Base-by-base conservation (phyloP, 2,329 filamentous ascomycete genomes). In the Pyrenophora seminiperda region DNA sequence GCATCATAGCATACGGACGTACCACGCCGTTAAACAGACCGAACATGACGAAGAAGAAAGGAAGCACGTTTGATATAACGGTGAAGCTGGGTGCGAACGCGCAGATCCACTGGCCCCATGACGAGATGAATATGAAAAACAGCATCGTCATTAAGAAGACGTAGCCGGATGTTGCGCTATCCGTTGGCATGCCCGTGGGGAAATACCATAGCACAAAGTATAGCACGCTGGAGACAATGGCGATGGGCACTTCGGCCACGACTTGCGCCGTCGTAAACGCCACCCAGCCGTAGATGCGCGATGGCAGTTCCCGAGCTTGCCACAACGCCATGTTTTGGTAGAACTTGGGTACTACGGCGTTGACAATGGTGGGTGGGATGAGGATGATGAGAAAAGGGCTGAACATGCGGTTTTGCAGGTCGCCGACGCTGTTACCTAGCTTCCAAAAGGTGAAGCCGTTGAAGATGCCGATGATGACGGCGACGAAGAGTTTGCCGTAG, bases 51-150 rank as follows among this genome's bases (percentile, higher is more conserved):
- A 92, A 89, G 80, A 92, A 90, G 77, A 92, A 91, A 1, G 89
- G 89, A 4, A 91, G 76, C 1, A 72, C 63, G 65, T 92, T 91
- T 34, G 84, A 84, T 58, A 92, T 90, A 56, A 91, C 87, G 0
- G 88, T 90, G 74, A 91, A 91, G 32, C 80, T 86, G 0, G 89
- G 89, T 0, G 89, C 88, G 71, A 91, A 91, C 0, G 90, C 89
- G 56, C 86, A 89, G 60, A 94, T 90, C 88, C 88, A 93, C 68
- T 91, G 89, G 15, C 88, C 90, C 89, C 86, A 92, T 59, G 79
- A 85, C 24, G 81, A 82, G 69, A 86, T 82, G 79, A 91, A 92
- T 6, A 92, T 71, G 76, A 85, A 90, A 75, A 91, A 91, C 0
- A 93, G 79, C 64, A 92, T 75, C 0, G 83, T 83, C 87, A 94